Percentiles rank a stretch among this genome's conserved stretches.
Conservation (phyloP, 805 yeast species). For the Lipomyces lipofer region DNA sequence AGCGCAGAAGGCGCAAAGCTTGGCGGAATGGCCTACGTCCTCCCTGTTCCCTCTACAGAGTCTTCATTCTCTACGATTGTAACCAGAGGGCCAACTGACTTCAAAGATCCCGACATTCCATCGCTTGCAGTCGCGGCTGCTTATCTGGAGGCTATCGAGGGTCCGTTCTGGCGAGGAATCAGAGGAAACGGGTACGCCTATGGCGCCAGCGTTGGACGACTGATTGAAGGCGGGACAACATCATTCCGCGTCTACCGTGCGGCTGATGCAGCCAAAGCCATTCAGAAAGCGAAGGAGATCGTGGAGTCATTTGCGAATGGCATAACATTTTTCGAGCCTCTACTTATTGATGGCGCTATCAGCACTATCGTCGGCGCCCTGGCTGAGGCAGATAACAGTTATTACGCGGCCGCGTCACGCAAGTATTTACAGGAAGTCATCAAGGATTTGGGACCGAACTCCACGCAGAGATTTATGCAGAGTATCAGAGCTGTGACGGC, state of each 20-base stretch:
- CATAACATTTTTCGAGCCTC: conserved; percentile 52
- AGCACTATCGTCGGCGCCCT: conserved; percentile 71
- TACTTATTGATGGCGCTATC: conserved; percentile 68
- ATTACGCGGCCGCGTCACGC: conserved; percentile 61
- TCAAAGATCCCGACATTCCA: conserved; percentile 60
- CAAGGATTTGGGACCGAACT: conserved; percentile 69
- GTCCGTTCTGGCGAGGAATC: conserved; percentile 95
- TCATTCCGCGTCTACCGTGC: conserved; percentile 75
- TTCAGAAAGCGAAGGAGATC: conserved; percentile 51
- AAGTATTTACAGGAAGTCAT: conserved; percentile 68
- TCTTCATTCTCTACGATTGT: conserved; percentile 67
- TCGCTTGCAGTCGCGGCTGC: conserved; percentile 72
- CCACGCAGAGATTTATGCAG: conserved; percentile 53
- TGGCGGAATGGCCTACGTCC: conserved; percentile 56
- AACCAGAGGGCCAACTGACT: conserved; percentile 60
- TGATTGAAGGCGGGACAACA: conserved; percentile 66
- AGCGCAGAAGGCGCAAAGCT: conserved; percentile 59
- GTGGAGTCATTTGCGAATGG: conserved; percentile 56
- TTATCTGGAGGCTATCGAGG: conserved; percentile 82
- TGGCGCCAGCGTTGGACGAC: conserved; percentile 67
- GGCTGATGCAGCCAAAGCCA: conserved; percentile 70
- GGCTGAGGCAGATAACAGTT: conserved; percentile 68
- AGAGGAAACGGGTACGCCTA: conserved; percentile 94
- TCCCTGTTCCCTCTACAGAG: conserved; percentile 81
- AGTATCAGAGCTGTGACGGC: conserved; percentile 52